Conservation (phyloP, 225 moss, liverwort and hornwort genomes). For the Polytrichum formosum region DNA sequence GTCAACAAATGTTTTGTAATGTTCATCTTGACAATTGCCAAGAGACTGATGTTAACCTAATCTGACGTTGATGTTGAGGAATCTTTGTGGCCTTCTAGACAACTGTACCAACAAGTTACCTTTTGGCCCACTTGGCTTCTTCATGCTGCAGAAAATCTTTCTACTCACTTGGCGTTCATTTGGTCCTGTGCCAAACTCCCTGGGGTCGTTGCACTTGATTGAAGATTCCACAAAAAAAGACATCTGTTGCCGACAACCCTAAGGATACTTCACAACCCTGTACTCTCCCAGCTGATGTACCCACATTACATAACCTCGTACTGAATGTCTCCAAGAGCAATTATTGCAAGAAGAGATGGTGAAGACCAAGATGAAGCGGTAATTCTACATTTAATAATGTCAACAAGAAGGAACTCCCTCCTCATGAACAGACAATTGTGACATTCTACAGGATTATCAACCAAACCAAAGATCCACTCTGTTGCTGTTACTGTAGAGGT, state of each 20-base stretch:
- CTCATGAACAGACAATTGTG: conserved; percentile 11
- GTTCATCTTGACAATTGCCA: conserved; percentile 5
- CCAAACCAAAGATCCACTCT: conserved; percentile 34
- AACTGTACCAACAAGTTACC: not conserved
- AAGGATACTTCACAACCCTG: not conserved
- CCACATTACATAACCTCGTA: conserved; percentile 25
- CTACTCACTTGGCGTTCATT: not conserved
- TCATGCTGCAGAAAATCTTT: not conserved
- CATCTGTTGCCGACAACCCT: not conserved
- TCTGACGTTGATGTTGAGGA: not conserved
- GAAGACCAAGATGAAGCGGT: conserved; percentile 14
- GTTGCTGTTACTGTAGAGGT: conserved; percentile 41
- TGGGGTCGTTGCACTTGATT: not conserved
- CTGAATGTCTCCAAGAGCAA: conserved; percentile 34
- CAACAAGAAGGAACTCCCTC: conserved; percentile 23
- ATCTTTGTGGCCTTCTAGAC: not conserved
- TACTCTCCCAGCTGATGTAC: not conserved
- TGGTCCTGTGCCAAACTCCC: not conserved
- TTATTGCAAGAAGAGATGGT: conserved; percentile 50
- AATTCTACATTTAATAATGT: conserved; percentile 17
- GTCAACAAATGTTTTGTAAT: conserved; percentile 4
- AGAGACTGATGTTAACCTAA: not conserved
- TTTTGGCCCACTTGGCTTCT: not conserved
- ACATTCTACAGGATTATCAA: conserved; percentile 24
- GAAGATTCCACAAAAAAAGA: not conserved